Evolutionary conservation across 805 yeast genomes (phyloP).

Genomic region (Pichia thaimueangensis): DNA sequence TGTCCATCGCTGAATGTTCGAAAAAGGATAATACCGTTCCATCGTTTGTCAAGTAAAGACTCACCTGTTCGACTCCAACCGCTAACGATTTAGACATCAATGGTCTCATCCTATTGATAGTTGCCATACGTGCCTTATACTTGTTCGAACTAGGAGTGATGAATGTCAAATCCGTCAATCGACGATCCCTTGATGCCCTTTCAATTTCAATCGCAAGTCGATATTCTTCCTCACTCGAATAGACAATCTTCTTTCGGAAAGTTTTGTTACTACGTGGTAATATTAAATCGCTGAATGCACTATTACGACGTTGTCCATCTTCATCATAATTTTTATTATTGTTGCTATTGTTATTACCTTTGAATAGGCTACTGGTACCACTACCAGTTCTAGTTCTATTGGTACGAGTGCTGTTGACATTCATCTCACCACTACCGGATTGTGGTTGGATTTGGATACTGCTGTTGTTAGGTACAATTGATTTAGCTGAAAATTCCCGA

Average conservation of each 20-base stretch:
- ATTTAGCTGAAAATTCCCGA: constrained; percentile 7
- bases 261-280: constrained; percentile 2
- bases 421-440: neutral
- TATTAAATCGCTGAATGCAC: constrained; percentile 1
- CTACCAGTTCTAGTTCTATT: neutral
- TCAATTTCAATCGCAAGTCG: constrained; percentile 7
- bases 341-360: neutral
- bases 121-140: constrained; percentile 21
- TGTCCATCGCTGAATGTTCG: constrained; percentile 48
- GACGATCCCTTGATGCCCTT: constrained; percentile 22
- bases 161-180: constrained; percentile 30
- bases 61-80: constrained; percentile 52
- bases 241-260: neutral
- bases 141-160: constrained; percentile 12
- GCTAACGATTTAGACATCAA: constrained; percentile 35
- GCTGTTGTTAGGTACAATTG: neutral
- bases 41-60: constrained; percentile 40
- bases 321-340: neutral
- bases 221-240: constrained; percentile 4
- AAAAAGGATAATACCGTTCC: constrained; percentile 49
- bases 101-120: constrained; percentile 38
- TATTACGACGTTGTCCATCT: neutral
- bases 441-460: neutral
- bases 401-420: neutral
- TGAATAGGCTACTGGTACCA: neutral